Conservation (phyloP, 495 filamentous ascomycete species). For the Neurospora hispaniola region DNA sequence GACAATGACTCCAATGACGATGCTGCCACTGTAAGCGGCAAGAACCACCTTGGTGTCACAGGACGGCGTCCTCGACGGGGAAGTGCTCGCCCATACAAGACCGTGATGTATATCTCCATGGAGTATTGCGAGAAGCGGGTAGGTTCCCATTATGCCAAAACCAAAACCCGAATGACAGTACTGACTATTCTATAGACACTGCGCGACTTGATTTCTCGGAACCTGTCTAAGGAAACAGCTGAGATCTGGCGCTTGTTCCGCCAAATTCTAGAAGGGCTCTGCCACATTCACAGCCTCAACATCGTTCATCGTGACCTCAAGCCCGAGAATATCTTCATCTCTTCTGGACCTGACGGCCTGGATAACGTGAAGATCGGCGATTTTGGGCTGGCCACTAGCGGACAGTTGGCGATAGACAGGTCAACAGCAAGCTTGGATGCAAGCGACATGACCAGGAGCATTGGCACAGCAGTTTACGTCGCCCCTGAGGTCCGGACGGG, state of each 20-base stretch:
- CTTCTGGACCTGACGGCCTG: constrained; percentile 49
- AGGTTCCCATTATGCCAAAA: constrained; percentile 19
- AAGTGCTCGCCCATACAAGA: constrained; percentile 26
- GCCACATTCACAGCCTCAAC: constrained; percentile 79
- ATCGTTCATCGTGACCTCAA: constrained; percentile 98
- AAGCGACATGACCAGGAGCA: constrained; percentile 61
- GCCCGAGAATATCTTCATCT: constrained; percentile 93
- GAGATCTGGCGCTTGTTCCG: constrained; percentile 84
- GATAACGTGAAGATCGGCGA: constrained; percentile 92
- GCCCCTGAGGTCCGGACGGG: constrained; percentile 79
- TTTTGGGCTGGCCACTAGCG: constrained; percentile 87
- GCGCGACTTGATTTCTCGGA: constrained; percentile 76
- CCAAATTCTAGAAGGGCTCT: constrained; percentile 83
- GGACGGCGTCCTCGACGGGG: constrained; percentile 14
- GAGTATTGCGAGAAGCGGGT: constrained; percentile 93
- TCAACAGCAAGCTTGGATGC: constrained; percentile 45
- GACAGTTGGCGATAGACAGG: constrained; percentile 59
- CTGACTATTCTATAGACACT: constrained; percentile 48
- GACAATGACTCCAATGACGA: constrained; percentile 9
- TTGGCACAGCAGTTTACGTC: constrained; percentile 92
- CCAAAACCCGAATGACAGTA: background rate
- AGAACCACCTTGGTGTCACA: constrained; percentile 12
- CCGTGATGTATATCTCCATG: constrained; percentile 55
- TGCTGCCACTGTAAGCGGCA: constrained; percentile 9
- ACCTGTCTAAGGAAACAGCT: constrained; percentile 57